Conservation (phyloP, 2,329 filamentous ascomycete species). For the Colletotrichum tabaci region DNA sequence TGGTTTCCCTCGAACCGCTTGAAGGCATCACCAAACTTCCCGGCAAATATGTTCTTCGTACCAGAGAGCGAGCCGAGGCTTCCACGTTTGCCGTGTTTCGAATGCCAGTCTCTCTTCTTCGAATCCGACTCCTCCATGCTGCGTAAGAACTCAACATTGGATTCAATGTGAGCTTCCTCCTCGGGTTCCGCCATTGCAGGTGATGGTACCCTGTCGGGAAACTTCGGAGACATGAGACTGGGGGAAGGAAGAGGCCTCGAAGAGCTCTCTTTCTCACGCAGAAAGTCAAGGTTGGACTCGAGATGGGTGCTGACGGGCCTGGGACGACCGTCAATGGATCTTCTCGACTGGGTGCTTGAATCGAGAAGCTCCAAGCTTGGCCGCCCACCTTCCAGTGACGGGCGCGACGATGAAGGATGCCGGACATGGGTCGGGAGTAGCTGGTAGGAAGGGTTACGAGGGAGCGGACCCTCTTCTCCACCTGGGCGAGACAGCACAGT, state of each 20-base stretch:
- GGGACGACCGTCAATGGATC: constrained; percentile 69
- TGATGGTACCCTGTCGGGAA: constrained; percentile 57
- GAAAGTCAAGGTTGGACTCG: constrained; percentile 85
- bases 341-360: constrained; percentile 61
- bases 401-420: constrained; percentile 69
- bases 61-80: constrained; percentile 81
- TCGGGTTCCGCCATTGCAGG: constrained; percentile 58
- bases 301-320: constrained; percentile 88
- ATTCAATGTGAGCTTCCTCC: constrained; percentile 79
- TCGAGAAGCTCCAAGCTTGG: constrained; percentile 75
- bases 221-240: constrained; percentile 51
- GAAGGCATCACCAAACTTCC: constrained; percentile 94
- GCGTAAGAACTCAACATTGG: constrained; percentile 87
- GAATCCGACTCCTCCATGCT: constrained; percentile 78
- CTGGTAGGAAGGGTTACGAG: constrained; percentile 47
- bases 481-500: constrained; percentile 5
- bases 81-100: constrained; percentile 78
- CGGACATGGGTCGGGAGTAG: constrained; percentile 49
- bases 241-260: constrained; percentile 58
- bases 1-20: constrained; percentile 84
- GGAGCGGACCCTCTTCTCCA: constrained; percentile 45
- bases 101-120: constrained; percentile 67
- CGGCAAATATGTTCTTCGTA: constrained; percentile 86
- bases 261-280: constrained; percentile 81
- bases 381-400: constrained; percentile 80